Conservation (phyloP, 2,329 filamentous ascomycete species). For the Fusarium sp. region DNA sequence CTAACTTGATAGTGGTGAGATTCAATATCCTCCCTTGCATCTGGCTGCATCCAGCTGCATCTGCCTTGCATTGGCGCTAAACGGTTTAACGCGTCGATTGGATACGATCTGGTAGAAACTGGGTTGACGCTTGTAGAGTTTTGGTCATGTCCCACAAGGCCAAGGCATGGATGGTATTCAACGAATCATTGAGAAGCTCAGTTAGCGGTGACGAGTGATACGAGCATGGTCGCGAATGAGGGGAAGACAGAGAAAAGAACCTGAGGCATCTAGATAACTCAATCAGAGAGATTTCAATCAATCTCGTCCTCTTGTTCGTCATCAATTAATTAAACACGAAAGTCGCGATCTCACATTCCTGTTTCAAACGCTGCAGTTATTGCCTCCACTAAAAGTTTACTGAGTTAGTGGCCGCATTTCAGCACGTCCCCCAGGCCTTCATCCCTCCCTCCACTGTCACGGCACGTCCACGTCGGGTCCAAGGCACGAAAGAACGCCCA, state of each 20-base stretch:
- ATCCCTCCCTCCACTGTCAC: conserved; percentile 10
- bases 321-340: conserved; percentile 7
- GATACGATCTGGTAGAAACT: conserved; percentile 14
- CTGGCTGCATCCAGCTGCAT: not conserved
- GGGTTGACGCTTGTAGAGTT: conserved; percentile 32
- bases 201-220: conserved; percentile 34
- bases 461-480: conserved; percentile 27
- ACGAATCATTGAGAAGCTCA: conserved; percentile 31
- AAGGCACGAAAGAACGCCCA: conserved; percentile 34
- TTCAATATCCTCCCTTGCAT: conserved; percentile 40
- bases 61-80: conserved; percentile 27
- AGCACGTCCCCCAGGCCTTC: not conserved
- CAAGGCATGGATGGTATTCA: conserved; percentile 6
- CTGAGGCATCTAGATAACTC: conserved; percentile 22
- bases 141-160: conserved; percentile 35
- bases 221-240: conserved; percentile 12
- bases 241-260: conserved; percentile 12
- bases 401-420: not conserved
- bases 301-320: too few relatives aligned
- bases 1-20: conserved; percentile 2
- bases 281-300: too few relatives aligned
- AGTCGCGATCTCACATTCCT: conserved; percentile 19
- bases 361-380: conserved; percentile 12
- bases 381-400: conserved; percentile 1
- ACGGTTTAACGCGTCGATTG: conserved; percentile 41